These are phyloP conservation scores for Rehmannia glutinosa DNA, from an alignment of 257 asterid species.

Conservation along the genomic window DNA sequence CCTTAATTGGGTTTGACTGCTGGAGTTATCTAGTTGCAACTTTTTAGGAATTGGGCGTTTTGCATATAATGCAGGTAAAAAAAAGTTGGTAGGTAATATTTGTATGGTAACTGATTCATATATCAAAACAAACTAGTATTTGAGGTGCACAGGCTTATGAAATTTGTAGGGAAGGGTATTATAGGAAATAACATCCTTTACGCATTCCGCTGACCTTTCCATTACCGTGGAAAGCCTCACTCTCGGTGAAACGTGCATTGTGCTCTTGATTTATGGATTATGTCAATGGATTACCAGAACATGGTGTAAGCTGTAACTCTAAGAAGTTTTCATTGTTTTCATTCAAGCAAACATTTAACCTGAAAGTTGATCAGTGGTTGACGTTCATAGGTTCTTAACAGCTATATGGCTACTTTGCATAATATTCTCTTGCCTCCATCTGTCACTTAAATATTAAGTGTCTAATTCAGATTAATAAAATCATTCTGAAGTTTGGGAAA, in stretches of 20 bases:
- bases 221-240: too few relatives aligned
- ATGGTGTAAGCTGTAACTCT: neutral
- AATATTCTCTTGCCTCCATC: neutral
- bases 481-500: neutral
- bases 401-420: neutral
- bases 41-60: neutral
- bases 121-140: neutral
- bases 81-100: neutral
- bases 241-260: too few relatives aligned
- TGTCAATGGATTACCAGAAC: neutral
- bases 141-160: neutral
- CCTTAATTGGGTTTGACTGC: neutral
- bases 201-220: too few relatives aligned
- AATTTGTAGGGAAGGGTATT: neutral
- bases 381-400: too few relatives aligned
- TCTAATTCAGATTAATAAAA: neutral
- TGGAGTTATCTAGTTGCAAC: neutral
- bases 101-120: neutral
- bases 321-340: neutral
- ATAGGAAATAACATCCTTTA: neutral
- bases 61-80: conserved; percentile 10
- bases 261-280: neutral
- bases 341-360: too few relatives aligned
- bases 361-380: too few relatives aligned
- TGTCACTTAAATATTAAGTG: neutral